Base-by-base conservation (phyloP, 1,284 basidiomycete genomes). In the Kwoniella shivajii region DNA sequence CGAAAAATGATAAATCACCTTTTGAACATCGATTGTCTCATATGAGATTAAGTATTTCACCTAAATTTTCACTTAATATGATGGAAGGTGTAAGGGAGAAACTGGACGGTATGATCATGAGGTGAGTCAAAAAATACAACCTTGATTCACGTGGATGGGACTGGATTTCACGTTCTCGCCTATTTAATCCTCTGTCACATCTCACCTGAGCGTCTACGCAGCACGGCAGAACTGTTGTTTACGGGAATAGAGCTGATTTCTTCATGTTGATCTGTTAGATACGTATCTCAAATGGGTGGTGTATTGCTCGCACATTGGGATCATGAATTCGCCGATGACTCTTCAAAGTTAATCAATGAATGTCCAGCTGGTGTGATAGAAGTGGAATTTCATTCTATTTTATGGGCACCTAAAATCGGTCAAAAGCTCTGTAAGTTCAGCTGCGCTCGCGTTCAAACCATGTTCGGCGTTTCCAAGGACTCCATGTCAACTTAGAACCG, bases 81-180 rank as follows among this genome's bases (percentile, higher is more conserved):
- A 80, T 82, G 27, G 80, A 78, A 41, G 93, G 93, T 10, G 89
- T 86, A 13, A 84, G 87, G 67, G 92, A 97, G 77, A 86, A 92
- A 83, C 79, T 97, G 27, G 91, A 96, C 74, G 89, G 88, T 10
- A 88, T 94, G 87, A 80, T 95, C 24, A 95, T 96, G 92, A 85
- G 90, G 92, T 92, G 71, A 73, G 85, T 78, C 37, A 33, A 41
- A n/a, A 27, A 33, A 33, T 16, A 41, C 4, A 13, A 3, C n/a
- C n/a, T n/a, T n/a, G n/a, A n/a, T n/a, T n/a, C n/a, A n/a, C n/a
- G 27, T 45, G 38, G 9, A 6, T 41, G 38, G 9, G 38, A 18
- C n/a, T 41, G n/a, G n/a, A n/a, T n/a, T n/a, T n/a, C n/a, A n/a
- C n/a, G n/a, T n/a, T n/a, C n/a, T n/a, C n/a, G n/a, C n/a, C 38